Evolutionary conservation across 371 early-diverging fungal genomes (phyloP).

Genomic region (Saksenaea vasiformis): DNA sequence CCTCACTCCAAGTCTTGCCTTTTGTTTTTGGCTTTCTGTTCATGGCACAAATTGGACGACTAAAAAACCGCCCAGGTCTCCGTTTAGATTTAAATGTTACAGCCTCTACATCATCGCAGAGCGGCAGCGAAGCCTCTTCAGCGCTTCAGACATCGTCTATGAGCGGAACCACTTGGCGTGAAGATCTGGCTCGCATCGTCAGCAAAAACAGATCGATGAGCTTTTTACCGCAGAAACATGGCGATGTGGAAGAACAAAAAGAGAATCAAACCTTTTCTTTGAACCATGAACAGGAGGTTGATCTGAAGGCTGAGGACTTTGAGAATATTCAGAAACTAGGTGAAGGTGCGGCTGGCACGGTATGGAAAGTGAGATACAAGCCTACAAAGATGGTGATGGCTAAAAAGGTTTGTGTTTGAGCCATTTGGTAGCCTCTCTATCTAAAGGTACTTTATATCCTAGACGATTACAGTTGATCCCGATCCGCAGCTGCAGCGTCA

Average conservation of each 20-base stretch:
- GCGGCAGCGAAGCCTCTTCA: slow-evolving; percentile 12
- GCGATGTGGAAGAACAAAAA: background rate
- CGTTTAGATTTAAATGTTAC: slow-evolving; percentile 31
- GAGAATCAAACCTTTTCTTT: background rate
- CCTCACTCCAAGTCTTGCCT: too few relatives aligned
- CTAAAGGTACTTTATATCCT: slow-evolving; percentile 5
- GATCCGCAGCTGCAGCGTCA: slow-evolving; percentile 74
- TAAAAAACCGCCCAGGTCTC: slow-evolving; percentile 34
- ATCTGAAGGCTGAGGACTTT: slow-evolving; percentile 60
- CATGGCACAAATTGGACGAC: slow-evolving; percentile 35
- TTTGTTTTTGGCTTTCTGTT: slow-evolving; percentile 30
- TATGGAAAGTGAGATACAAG: slow-evolving; percentile 79
- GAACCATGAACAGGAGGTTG: slow-evolving; percentile 22
- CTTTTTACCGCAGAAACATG: slow-evolving; percentile 8
- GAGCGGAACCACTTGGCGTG: slow-evolving; percentile 27
- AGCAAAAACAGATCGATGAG: slow-evolving; percentile 25
- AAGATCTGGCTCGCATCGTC: slow-evolving; percentile 38
- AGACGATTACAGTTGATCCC: slow-evolving; percentile 69
- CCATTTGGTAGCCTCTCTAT: background rate
- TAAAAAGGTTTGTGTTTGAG: slow-evolving; percentile 69
- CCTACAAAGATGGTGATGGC: slow-evolving; percentile 89
- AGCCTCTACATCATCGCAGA: slow-evolving; percentile 19
- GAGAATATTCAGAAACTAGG: slow-evolving; percentile 76
- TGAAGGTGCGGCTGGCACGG: slow-evolving; percentile 92
- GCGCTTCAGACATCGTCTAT: slow-evolving; percentile 19